These are phyloP conservation scores for Penicillium sp. DNA, from an alignment of 2,329 filamentous ascomycete genomes.

Conservation along the genomic window DNA sequence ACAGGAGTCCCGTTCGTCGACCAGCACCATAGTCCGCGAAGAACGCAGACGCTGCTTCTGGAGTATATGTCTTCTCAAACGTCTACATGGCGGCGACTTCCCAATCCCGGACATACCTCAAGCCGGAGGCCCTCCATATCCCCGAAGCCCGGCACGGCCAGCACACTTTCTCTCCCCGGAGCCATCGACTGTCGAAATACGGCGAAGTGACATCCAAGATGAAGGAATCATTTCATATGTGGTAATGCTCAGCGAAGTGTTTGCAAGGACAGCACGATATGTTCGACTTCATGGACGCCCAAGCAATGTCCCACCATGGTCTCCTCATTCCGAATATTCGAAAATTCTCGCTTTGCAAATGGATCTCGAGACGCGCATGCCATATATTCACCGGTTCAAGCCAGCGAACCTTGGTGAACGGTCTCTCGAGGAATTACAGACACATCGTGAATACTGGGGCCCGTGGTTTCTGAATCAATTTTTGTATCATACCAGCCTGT, in stretches of 20 bases:
- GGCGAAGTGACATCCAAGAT: conserved; percentile 32
- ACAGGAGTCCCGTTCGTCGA: conserved; percentile 30
- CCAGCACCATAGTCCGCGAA: conserved; percentile 25
- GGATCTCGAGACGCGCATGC: conserved; percentile 53
- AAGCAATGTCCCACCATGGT: conserved; percentile 48
- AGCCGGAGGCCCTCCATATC: conserved; percentile 38
- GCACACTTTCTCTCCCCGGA: conserved; percentile 23
- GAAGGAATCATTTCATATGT: conserved; percentile 50
- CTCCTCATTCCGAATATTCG: conserved; percentile 53
- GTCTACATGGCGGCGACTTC: conserved; percentile 45
- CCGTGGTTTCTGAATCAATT: conserved; percentile 55
- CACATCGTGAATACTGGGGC: conserved; percentile 52
- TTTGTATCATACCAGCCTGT: conserved; percentile 54
- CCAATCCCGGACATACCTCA: conserved; percentile 40
- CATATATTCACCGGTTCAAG: conserved; percentile 52
- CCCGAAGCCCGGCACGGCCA: conserved; percentile 36
- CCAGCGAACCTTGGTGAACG: conserved; percentile 49
- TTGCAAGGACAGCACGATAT: conserved; percentile 50
- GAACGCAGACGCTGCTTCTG: conserved; percentile 42
- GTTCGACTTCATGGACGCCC: conserved; percentile 47
- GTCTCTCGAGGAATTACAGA: conserved; percentile 43
- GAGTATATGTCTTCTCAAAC: conserved; percentile 46
- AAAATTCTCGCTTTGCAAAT: conserved; percentile 52
- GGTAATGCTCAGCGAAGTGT: conserved; percentile 48
- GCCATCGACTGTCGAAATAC: conserved; percentile 16